A percentile compares a stretch with the other conserved stretches of the same genome.
phyloP scores from a whole-genome alignment of 1,139 yeast genomes.

The Geotrichum candidum region DNA sequence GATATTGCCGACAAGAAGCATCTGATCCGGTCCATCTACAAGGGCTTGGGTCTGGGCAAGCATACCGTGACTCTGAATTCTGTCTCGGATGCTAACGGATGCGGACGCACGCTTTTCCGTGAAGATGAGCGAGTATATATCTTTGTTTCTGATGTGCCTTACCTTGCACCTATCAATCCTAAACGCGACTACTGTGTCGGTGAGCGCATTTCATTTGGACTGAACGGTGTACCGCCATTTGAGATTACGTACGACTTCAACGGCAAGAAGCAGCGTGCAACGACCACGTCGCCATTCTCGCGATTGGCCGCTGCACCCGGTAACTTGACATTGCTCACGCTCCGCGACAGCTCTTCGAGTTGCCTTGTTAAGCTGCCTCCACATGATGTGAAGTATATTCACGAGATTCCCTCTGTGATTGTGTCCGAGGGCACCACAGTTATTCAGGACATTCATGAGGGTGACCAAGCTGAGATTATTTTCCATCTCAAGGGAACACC shows the following conservation, averaged over 20 bases:
- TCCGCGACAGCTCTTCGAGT: slow-evolving; percentile 70
- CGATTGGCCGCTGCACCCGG: slow-evolving; percentile 85
- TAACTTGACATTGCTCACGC: slow-evolving; percentile 53
- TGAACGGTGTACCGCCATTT: slow-evolving; percentile 79
- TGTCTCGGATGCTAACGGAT: slow-evolving; percentile 66
- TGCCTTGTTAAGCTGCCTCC: slow-evolving; percentile 58
- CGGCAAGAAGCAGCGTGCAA: slow-evolving; percentile 53
- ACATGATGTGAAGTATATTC: slow-evolving; percentile 41
- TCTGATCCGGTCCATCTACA: slow-evolving; percentile 38
- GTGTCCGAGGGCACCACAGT: slow-evolving; percentile 70
- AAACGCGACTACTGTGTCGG: slow-evolving; percentile 75
- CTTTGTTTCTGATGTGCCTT: slow-evolving; percentile 71
- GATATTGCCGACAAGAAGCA: slow-evolving; percentile 35
- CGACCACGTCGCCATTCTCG: slow-evolving; percentile 51
- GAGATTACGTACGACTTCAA: slow-evolving; percentile 68
- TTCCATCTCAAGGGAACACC: slow-evolving; percentile 51
- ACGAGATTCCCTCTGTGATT: slow-evolving; percentile 87
- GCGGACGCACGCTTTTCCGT: slow-evolving; percentile 42
- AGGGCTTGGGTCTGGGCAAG: slow-evolving; percentile 45
- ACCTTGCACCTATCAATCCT: slow-evolving; percentile 44
- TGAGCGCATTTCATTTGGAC: slow-evolving; percentile 69
- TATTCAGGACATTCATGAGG: slow-evolving; percentile 84
- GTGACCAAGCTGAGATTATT: slow-evolving; percentile 44
- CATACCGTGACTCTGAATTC: slow-evolving; percentile 54
- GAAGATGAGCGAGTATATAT: slow-evolving; percentile 38